These are phyloP conservation scores for Verbena officinalis DNA, from an alignment of 257 asterid species.

Conservation along the genomic window DNA sequence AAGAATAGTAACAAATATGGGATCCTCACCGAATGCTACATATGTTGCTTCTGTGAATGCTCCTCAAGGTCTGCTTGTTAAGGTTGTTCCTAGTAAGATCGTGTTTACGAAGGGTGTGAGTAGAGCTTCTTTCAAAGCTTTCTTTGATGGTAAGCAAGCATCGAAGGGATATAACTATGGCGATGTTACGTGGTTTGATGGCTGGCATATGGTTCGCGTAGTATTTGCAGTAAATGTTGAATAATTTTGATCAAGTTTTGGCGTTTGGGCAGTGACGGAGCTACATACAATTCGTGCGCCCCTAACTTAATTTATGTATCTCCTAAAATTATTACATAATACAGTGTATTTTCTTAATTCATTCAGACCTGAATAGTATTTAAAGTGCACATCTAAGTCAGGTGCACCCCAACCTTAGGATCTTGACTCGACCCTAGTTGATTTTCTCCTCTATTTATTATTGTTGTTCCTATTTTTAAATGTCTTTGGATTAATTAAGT, in stretches of 20 bases:
- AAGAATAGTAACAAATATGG: constrained; percentile 61
- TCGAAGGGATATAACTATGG: constrained; percentile 64
- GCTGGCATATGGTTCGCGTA: constrained; percentile 56
- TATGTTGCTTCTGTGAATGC: constrained; percentile 46
- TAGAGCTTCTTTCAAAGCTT: constrained; percentile 45
- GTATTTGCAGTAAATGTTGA: constrained; percentile 64
- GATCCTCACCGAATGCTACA: constrained; percentile 42
- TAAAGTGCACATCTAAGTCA: too few species aligned
- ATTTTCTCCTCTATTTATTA: too few species aligned
- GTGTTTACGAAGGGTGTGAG: constrained; percentile 32
- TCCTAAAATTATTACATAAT: too few species aligned
- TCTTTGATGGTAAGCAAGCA: constrained; percentile 57
- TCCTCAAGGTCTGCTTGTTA: constrained; percentile 51
- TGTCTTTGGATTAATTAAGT: too few species aligned
- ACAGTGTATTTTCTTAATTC: too few species aligned
- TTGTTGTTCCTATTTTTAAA: too few species aligned
- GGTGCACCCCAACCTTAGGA: too few species aligned
- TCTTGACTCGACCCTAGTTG: too few species aligned
- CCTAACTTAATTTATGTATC: too few species aligned
- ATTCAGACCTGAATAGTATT: too few species aligned
- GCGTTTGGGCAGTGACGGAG: too few species aligned
- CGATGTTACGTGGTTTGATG: constrained; percentile 61
- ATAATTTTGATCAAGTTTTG: constrained; percentile 1
- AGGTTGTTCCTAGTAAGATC: constrained; percentile 45
- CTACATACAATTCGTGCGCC: too few species aligned